A percentile compares a stretch with the other conserved stretches of the same genome.
These are phyloP conservation scores for Baorangia bicolor DNA, from an alignment of 768 basidiomycete genomes.

Conservation along the genomic window DNA sequence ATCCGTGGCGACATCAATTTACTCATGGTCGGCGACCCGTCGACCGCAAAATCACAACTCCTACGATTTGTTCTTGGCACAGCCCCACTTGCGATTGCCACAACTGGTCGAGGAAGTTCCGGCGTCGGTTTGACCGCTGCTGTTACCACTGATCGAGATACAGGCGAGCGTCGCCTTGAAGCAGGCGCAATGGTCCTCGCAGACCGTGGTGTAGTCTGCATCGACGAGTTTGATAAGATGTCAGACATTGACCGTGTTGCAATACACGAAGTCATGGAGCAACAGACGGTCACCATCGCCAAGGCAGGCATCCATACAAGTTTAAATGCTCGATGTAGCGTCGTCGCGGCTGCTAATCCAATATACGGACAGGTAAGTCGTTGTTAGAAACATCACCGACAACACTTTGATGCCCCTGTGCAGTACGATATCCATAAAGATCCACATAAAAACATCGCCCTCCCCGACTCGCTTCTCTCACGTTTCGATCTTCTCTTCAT, in stretches of 20 bases:
- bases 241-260: constrained; percentile 98
- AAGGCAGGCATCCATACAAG: constrained; percentile 99
- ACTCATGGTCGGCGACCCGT: constrained; percentile 99
- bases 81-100: constrained; percentile 96
- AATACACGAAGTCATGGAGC: constrained; percentile 99
- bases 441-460: constrained; percentile 96
- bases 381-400: background rate
- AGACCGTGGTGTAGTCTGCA: constrained; percentile 97
- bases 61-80: constrained; percentile 94
- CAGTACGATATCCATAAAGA: constrained; percentile 99
- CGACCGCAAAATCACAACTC: constrained; percentile 97
- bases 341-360: constrained; percentile 97
- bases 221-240: constrained; percentile 99
- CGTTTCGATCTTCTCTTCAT: constrained; percentile 99
- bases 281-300: constrained; percentile 98
- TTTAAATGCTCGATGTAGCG: constrained; percentile 95
- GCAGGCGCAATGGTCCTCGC: constrained; percentile 99
- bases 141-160: constrained; percentile 97
- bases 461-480: constrained; percentile 95
- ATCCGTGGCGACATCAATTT: constrained; percentile 99
- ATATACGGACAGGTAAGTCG: constrained; percentile 88
- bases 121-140: constrained; percentile 99
- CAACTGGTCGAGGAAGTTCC: constrained; percentile 96
- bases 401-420: constrained; percentile 8
- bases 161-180: constrained; percentile 93